Conservation (phyloP, 2,329 filamentous ascomycete genomes). For the Ceratocystis smalleyi region DNA sequence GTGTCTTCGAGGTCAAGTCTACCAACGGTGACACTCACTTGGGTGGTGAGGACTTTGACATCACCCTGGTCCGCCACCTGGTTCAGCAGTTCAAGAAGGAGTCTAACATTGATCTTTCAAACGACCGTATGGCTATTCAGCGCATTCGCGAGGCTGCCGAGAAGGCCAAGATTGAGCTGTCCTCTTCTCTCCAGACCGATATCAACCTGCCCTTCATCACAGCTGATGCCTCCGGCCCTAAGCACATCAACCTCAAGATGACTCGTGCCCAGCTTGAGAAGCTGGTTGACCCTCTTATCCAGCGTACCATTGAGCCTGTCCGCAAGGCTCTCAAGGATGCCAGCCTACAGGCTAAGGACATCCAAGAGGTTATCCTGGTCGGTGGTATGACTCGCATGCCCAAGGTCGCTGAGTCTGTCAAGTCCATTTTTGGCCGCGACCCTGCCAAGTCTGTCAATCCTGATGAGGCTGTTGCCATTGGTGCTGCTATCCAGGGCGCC, state of each 20-base stretch:
- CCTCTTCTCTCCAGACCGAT: conserved; percentile 85
- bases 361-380: conserved; percentile 94
- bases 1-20: conserved; percentile 97
- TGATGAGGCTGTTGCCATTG: conserved; percentile 93
- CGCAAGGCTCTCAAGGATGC: conserved; percentile 96
- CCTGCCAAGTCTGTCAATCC: conserved; percentile 97
- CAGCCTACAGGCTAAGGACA: conserved; percentile 76
- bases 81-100: conserved; percentile 96
- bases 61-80: conserved; percentile 81
- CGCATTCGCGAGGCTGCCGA: conserved; percentile 96
- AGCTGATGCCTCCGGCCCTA: conserved; percentile 83
- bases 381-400: conserved; percentile 99
- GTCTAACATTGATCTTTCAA: conserved; percentile 73
- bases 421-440: conserved; percentile 90
- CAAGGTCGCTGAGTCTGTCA: conserved; percentile 91
- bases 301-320: conserved; percentile 75
- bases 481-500: conserved; percentile 92
- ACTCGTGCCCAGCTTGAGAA: conserved; percentile 82
- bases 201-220: conserved; percentile 99
- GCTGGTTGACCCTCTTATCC: conserved; percentile 80
- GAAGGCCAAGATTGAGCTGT: conserved; percentile 99
- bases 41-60: conserved; percentile 97
- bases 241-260: conserved; percentile 97
- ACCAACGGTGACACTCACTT: conserved; percentile 98
- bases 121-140: conserved; percentile 96